phyloP scores from a whole-genome alignment of 1,284 basidiomycete species.

The Sanguinoderma infundibulare region DNA sequence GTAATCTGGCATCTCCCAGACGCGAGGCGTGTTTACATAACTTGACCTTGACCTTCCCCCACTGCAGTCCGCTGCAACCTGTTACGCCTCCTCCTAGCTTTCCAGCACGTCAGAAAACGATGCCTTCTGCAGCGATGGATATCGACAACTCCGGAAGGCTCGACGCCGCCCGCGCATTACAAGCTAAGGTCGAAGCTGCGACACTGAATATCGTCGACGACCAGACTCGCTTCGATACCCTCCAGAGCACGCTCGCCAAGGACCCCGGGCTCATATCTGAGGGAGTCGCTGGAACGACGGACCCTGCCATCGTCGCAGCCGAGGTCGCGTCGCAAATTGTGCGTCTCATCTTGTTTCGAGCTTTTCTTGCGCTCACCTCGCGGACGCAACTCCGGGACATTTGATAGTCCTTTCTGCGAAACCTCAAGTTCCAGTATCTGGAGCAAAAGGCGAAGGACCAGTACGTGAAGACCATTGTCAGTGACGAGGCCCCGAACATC shows the following conservation, averaged over 20 bases:
- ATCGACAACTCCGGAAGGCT: constrained; percentile 27
- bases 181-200: constrained; percentile 24
- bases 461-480: constrained; percentile 84
- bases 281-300: constrained; percentile 26
- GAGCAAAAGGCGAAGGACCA: constrained; percentile 88
- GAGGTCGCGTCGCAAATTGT: constrained; percentile 32
- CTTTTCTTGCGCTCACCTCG: background rate
- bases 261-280: constrained; percentile 23
- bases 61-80: no score
- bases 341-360: background rate
- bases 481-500: constrained; percentile 78
- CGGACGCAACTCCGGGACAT: background rate
- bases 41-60: no score
- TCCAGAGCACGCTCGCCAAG: constrained; percentile 23
- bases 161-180: constrained; percentile 28
- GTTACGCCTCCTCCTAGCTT: no score
- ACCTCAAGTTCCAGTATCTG: constrained; percentile 84
- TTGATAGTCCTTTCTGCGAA: constrained; percentile 72
- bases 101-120: no score
- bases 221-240: constrained; percentile 27
- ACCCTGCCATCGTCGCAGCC: constrained; percentile 31
- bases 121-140: constrained; percentile 12
- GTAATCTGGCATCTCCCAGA: no score
- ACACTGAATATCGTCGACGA: constrained; percentile 29
- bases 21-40: no score